Evolutionary conservation across 495 filamentous ascomycete species (phyloP).

Genomic region (Penicillium mononematosum): DNA sequence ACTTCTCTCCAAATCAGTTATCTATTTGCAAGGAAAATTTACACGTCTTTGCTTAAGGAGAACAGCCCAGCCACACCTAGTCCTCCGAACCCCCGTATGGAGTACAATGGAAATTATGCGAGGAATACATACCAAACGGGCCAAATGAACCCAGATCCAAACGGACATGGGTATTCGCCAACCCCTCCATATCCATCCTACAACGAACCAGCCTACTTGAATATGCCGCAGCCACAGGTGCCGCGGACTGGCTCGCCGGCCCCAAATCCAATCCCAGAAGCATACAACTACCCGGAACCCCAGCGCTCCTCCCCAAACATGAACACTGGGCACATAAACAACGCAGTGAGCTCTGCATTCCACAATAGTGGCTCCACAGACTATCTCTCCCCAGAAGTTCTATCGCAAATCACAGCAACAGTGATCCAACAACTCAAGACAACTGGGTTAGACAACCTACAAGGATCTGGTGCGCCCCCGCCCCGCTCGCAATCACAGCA

Average conservation of each 20-base stretch:
- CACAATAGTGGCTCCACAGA: slow-evolving; percentile 33
- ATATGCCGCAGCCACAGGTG: slow-evolving; percentile 44
- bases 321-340: slow-evolving; percentile 39
- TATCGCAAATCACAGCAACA: slow-evolving; percentile 52
- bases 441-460: slow-evolving; percentile 39
- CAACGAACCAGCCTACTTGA: slow-evolving; percentile 35
- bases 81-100: slow-evolving; percentile 28
- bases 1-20: slow-evolving; percentile 2
- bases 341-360: slow-evolving; percentile 50
- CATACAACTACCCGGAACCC: not conserved
- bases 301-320: slow-evolving; percentile 1
- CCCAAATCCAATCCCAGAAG: slow-evolving; percentile 17
- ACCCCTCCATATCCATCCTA: slow-evolving; percentile 39
- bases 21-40: not conserved
- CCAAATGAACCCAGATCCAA: slow-evolving; percentile 28
- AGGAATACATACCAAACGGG: slow-evolving; percentile 29
- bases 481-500: slow-evolving; percentile 34
- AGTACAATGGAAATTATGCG: slow-evolving; percentile 42
- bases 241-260: slow-evolving; percentile 28
- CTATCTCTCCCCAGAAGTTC: slow-evolving; percentile 49
- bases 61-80: not conserved
- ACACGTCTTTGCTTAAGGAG: not conserved
- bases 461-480: slow-evolving; percentile 27
- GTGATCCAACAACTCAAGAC: slow-evolving; percentile 55
- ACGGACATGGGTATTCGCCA: slow-evolving; percentile 23